These are phyloP conservation scores for Mitragyna speciosa DNA, from an alignment of 257 asterid species.

Conservation along the genomic window DNA sequence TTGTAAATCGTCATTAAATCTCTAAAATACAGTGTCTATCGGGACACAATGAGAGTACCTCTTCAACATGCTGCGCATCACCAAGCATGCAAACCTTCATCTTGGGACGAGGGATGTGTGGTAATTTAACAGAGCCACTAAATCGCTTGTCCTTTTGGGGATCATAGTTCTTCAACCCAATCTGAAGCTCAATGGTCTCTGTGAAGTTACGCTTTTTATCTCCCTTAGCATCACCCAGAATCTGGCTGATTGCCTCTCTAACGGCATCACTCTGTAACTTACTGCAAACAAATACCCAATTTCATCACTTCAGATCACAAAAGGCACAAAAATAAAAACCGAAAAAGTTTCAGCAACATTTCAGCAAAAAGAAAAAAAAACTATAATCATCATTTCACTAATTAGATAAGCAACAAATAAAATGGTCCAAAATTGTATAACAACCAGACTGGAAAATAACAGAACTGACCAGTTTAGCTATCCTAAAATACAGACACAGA, in stretches of 20 bases:
- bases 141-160: conserved; percentile 40
- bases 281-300: conserved; percentile 13
- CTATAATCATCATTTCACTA: not conserved
- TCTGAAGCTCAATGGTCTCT: conserved; percentile 35
- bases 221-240: conserved; percentile 22
- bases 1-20: not conserved
- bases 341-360: not conserved
- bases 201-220: conserved; percentile 26
- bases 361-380: not conserved
- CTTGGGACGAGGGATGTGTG: conserved; percentile 42
- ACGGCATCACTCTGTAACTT: conserved; percentile 41
- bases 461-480: not conserved
- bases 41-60: conserved; percentile 6
- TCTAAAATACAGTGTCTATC: no score
- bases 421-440: not conserved
- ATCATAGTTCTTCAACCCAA: conserved; percentile 34
- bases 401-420: not conserved
- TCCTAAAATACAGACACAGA: not conserved
- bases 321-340: not conserved
- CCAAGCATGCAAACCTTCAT: conserved; percentile 44
- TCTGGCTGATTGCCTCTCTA: conserved; percentile 26
- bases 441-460: not conserved
- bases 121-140: conserved; percentile 38
- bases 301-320: not conserved
- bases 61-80: conserved; percentile 39